These are phyloP conservation scores for Metschnikowia similis DNA, from an alignment of 805 yeast species.

Conservation along the genomic window DNA sequence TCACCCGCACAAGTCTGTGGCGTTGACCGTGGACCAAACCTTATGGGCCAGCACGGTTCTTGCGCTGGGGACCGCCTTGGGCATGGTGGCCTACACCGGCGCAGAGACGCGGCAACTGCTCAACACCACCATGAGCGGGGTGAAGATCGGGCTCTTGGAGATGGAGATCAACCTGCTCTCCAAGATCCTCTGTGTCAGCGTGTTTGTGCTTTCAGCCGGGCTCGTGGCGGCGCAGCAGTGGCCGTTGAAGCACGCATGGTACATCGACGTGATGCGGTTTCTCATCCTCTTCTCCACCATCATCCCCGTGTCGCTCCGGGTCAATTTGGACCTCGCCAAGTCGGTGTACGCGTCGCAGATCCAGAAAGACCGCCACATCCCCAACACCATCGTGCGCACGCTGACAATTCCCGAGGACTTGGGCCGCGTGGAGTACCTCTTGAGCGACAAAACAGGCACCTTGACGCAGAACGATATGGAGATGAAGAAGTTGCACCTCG, in stretches of 20 bases:
- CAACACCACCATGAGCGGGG: constrained; percentile 85
- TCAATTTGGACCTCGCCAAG: constrained; percentile 90
- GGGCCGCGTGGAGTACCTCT: constrained; percentile 88
- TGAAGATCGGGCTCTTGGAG: constrained; percentile 86
- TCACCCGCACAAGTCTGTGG: constrained; percentile 39
- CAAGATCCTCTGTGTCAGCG: constrained; percentile 83
- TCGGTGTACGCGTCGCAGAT: constrained; percentile 94
- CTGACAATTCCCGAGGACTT: constrained; percentile 97
- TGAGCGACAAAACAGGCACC: constrained; percentile 96
- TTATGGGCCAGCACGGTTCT: constrained; percentile 98
- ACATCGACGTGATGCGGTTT: constrained; percentile 84
- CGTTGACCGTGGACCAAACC: constrained; percentile 83
- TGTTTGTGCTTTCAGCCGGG: constrained; percentile 68
- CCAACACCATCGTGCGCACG: constrained; percentile 89
- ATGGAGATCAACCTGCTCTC: constrained; percentile 85
- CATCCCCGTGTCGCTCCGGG: constrained; percentile 93
- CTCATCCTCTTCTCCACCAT: constrained; percentile 89
- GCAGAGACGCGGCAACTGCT: constrained; percentile 88
- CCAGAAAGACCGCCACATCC: constrained; percentile 77
- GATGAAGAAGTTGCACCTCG: constrained; percentile 85
- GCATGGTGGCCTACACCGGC: constrained; percentile 88
- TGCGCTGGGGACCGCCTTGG: constrained; percentile 90
- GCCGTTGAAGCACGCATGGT: constrained; percentile 62
- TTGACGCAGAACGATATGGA: constrained; percentile 98
- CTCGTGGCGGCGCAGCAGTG: constrained; percentile 82